phyloP scores from a whole-genome alignment of 2,329 filamentous ascomycete genomes.

The Cladobotryum protrusum region DNA sequence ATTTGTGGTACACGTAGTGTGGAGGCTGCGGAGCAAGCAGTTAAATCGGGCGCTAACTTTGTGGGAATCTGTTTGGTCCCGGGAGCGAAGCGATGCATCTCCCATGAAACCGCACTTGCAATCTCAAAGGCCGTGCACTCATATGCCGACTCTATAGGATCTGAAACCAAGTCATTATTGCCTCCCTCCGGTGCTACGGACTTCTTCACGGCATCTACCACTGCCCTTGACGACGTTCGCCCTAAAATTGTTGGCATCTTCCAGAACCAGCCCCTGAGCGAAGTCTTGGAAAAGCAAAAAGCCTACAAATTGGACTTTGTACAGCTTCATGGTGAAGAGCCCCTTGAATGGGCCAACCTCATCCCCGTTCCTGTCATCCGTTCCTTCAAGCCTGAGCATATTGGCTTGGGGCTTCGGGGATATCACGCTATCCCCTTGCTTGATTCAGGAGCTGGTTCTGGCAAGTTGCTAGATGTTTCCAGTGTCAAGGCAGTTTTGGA shows the following conservation, averaged over 20 bases:
- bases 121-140: constrained; percentile 75
- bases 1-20: constrained; percentile 87
- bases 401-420: constrained; percentile 66
- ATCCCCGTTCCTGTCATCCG: constrained; percentile 90
- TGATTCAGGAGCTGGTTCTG: constrained; percentile 81
- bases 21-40: constrained; percentile 72
- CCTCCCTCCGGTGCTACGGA: constrained; percentile 44
- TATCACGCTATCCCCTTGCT: constrained; percentile 80
- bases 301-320: constrained; percentile 77
- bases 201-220: constrained; percentile 60
- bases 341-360: constrained; percentile 81
- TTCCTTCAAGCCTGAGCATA: constrained; percentile 71
- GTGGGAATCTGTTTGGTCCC: constrained; percentile 89
- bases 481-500: constrained; percentile 62
- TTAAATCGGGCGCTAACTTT: constrained; percentile 82
- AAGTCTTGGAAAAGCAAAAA: constrained; percentile 72
- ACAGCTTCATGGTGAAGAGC: constrained; percentile 88
- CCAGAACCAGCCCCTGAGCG: constrained; percentile 78
- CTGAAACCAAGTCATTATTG: constrained; percentile 22
- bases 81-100: constrained; percentile 72
- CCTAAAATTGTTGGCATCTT: constrained; percentile 90
- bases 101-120: constrained; percentile 67
- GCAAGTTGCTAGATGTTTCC: constrained; percentile 66
- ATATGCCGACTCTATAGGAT: constrained; percentile 47
- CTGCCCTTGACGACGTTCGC: constrained; percentile 46